Percentiles rank a stretch among this genome's conserved stretches.
phyloP scores from a whole-genome alignment of 2,329 filamentous ascomycete genomes.

The Penicillium olsonii region DNA sequence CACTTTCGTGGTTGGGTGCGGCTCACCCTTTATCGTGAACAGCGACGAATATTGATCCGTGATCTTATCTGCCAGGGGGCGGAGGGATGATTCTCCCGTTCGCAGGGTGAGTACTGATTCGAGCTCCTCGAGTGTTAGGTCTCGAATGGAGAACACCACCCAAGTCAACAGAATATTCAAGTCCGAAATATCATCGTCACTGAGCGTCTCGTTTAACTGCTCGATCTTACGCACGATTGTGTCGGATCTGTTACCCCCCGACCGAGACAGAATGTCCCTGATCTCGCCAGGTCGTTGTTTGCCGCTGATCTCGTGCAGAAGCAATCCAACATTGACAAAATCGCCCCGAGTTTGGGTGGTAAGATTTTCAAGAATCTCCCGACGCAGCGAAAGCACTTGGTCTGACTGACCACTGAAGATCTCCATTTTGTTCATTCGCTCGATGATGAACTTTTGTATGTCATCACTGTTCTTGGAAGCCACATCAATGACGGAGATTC shows the following conservation, averaged over 20 bases:
- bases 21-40: slow-evolving; percentile 13
- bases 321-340: slow-evolving; percentile 26
- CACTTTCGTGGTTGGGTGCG: background rate
- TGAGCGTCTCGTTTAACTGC: slow-evolving; percentile 23
- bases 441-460: slow-evolving; percentile 23
- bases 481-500: slow-evolving; percentile 14
- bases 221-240: slow-evolving; percentile 22
- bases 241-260: slow-evolving; percentile 25
- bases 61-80: slow-evolving; percentile 26
- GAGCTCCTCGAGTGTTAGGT: slow-evolving; percentile 15
- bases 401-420: slow-evolving; percentile 23
- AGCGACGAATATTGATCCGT: slow-evolving; percentile 28
- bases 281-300: slow-evolving; percentile 29
- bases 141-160: slow-evolving; percentile 13
- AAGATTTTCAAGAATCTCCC: slow-evolving; percentile 16
- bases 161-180: slow-evolving; percentile 28
- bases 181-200: slow-evolving; percentile 29
- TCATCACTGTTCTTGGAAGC: slow-evolving; percentile 23
- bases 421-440: slow-evolving; percentile 28
- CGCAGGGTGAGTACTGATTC: slow-evolving; percentile 25
- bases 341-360: slow-evolving; percentile 21
- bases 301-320: slow-evolving; percentile 28
- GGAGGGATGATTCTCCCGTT: slow-evolving; percentile 26
- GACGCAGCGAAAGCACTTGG: slow-evolving; percentile 20
- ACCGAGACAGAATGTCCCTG: slow-evolving; percentile 25